Base-by-base conservation (phyloP, 2,329 filamentous ascomycete genomes). In the Diatrype stigma region DNA sequence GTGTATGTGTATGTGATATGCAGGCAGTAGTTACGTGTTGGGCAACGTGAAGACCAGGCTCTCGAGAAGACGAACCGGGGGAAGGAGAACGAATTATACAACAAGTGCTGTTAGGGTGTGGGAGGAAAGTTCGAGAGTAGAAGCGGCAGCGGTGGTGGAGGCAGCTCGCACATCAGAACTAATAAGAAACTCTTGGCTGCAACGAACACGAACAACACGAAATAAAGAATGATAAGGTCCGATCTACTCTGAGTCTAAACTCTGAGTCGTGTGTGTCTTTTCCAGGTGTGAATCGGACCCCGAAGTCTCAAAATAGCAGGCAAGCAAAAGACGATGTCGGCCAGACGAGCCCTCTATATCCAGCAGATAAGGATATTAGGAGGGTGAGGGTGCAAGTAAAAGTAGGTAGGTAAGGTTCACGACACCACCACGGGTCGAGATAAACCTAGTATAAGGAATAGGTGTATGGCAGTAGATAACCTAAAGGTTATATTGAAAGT, bases 151-250 rank as follows among this genome's bases (percentile, higher is more conserved):
- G n/a, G n/a, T n/a, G n/a, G n/a, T n/a, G n/a, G n/a, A n/a, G n/a
- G n/a, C 5, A 30, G 46, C 52, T 54, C 51, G 56, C 56, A 54
- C 59, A 58, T 59, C 54, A 55, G 46, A 48, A 51, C 47, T 32
- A 42, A 10, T 32, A 42, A 10, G 17, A 30, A 10, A 30, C 37
- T 22, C 8, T 17, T 17, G 10, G 19, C 37, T 19, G 37, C 19
- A 2, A 19, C 19, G 17, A 17, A 17, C 19, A 40, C 12, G 12
- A 30, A 30, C 5, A 30, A 30, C 26, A 30, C 26, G 10, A 10
- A 5, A 30, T 17, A 22, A 12, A 10, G 11, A 11, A 4, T 10
- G 17, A 6, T 40, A 11, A 21, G 17, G 37, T 17, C 37, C 12
- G 12, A 40, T 17, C 4, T 6, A 37, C 16, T 37, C 4, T 8